Evolutionary conservation across 306 rosid genomes (phyloP).

Genomic region (Cercis canadensis): DNA sequence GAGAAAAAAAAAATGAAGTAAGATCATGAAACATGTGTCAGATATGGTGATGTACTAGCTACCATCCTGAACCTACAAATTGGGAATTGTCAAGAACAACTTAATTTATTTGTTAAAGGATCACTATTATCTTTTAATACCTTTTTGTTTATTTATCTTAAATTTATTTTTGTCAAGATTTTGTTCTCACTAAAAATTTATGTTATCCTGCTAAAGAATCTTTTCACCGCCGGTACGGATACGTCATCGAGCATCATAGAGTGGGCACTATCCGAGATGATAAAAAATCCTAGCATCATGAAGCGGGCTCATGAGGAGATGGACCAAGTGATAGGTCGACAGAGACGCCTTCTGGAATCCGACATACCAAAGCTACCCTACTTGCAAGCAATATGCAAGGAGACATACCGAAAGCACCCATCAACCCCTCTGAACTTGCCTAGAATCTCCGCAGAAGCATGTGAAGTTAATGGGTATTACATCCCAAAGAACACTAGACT

Average conservation of each 20-base stretch:
- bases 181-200: no score
- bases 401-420: conserved; percentile 35
- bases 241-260: conserved; percentile 46
- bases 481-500: conserved; percentile 46
- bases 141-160: no score
- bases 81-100: no score
- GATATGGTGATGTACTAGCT: no score
- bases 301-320: conserved; percentile 35
- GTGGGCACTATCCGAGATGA: conserved; percentile 45
- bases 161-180: no score
- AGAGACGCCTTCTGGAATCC: conserved; percentile 33
- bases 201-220: conserved; percentile 17
- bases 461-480: conserved; percentile 39
- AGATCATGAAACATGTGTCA: no score
- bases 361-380: conserved; percentile 42
- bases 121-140: no score
- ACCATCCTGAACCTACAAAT: no score
- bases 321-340: conserved; percentile 34
- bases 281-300: conserved; percentile 38
- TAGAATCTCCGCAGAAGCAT: conserved; percentile 24
- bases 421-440: conserved; percentile 44
- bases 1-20: no score
- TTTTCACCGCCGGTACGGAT: conserved; percentile 48
- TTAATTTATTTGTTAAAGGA: no score
- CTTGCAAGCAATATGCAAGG: conserved; percentile 40